phyloP scores from a whole-genome alignment of 164 flowering plant genomes.

The Amborella trichopoda region DNA sequence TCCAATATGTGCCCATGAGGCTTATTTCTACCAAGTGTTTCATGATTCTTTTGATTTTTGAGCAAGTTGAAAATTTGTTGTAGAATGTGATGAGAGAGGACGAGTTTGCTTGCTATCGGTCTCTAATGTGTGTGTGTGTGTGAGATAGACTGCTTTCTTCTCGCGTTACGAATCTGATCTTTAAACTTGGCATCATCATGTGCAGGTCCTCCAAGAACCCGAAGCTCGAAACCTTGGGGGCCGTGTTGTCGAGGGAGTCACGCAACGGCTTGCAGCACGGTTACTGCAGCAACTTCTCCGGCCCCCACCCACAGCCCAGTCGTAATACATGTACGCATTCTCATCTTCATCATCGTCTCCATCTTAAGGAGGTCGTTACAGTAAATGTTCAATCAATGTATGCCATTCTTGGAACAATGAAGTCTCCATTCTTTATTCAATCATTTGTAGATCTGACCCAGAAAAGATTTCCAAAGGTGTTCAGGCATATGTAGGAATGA shows the following conservation, averaged over 20 bases:
- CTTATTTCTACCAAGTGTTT: too few species aligned
- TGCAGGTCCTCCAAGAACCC: slow-evolving; percentile 89
- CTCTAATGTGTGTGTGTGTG: too few species aligned
- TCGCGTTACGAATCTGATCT: slow-evolving; percentile 1
- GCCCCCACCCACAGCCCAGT: slow-evolving; percentile 29
- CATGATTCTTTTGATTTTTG: too few species aligned
- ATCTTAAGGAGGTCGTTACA: slow-evolving; percentile 6
- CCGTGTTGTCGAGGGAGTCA: slow-evolving; percentile 64
- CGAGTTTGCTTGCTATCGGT: too few species aligned
- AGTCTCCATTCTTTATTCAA: slow-evolving; percentile 12
- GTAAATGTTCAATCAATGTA: neutral
- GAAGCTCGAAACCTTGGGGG: slow-evolving; percentile 68
- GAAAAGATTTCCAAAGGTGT: too few species aligned
- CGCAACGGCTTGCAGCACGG: slow-evolving; percentile 88
- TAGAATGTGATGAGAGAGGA: too few species aligned
- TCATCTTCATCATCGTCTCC: slow-evolving; percentile 17
- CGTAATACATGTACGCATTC: too few species aligned
- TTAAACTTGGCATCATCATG: too few species aligned
- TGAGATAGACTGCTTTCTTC: neutral
- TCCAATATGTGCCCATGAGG: too few species aligned
- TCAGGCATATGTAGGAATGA: too few species aligned
- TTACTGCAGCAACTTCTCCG: slow-evolving; percentile 80
- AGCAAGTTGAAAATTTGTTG: too few species aligned
- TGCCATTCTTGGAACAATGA: slow-evolving; percentile 1
- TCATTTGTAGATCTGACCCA: too few species aligned